Conservation (phyloP, 495 filamentous ascomycete genomes). For the Aspergillus steynii region DNA sequence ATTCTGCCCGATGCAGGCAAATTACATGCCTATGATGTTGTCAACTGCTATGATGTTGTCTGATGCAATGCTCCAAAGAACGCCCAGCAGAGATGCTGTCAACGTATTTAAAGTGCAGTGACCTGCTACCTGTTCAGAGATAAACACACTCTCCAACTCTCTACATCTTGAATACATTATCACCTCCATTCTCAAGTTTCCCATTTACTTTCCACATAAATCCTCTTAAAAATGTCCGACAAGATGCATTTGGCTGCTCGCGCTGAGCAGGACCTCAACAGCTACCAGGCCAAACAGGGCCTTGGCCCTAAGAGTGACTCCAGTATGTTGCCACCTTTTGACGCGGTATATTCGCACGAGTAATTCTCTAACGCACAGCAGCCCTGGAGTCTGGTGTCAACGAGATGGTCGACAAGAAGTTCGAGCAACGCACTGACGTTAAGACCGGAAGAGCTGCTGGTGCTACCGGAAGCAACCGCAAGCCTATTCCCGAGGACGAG, state of each 20-base stretch:
- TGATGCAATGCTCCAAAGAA: slow-evolving; percentile 30
- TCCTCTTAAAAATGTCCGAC: slow-evolving; percentile 35
- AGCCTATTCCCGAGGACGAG: slow-evolving; percentile 51
- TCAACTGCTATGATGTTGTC: slow-evolving; percentile 37
- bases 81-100: background rate
- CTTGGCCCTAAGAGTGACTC: slow-evolving; percentile 44
- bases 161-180: background rate
- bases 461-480: slow-evolving; percentile 52
- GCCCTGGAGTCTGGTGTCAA: slow-evolving; percentile 56
- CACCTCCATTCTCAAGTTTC: background rate
- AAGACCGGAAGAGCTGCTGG: slow-evolving; percentile 48
- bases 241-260: slow-evolving; percentile 41
- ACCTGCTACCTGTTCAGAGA: background rate
- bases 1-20: background rate
- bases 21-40: slow-evolving; percentile 45
- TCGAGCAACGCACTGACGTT: slow-evolving; percentile 41
- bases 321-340: slow-evolving; percentile 31
- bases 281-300: slow-evolving; percentile 51
- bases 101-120: slow-evolving; percentile 6
- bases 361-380: slow-evolving; percentile 15
- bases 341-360: background rate
- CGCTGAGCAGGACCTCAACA: slow-evolving; percentile 56
- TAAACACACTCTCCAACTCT: background rate
- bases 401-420: slow-evolving; percentile 43
- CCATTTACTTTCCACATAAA: slow-evolving; percentile 9